A percentile compares a stretch with the other conserved stretches of the same genome.
These are phyloP conservation scores for Grifola frondosa DNA, from an alignment of 1,284 basidiomycete genomes.

Conservation along the genomic window DNA sequence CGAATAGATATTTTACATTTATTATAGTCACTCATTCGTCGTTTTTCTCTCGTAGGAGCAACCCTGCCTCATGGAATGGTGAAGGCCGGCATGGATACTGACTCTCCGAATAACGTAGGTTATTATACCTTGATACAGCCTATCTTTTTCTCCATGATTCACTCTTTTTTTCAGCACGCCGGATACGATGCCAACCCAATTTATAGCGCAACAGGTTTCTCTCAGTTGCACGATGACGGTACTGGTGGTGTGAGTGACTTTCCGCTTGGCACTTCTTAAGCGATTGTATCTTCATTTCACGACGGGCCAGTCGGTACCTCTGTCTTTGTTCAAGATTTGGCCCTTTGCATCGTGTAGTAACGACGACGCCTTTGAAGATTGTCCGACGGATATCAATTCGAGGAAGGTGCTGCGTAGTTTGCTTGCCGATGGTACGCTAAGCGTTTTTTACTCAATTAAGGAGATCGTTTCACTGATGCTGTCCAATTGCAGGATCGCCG, in stretches of 20 bases:
- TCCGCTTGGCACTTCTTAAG: too few relatives aligned
- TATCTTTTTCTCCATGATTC: background rate
- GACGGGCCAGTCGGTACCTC: slow-evolving; percentile 47
- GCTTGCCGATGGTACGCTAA: slow-evolving; percentile 41
- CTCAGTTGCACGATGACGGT: slow-evolving; percentile 61
- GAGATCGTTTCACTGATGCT: background rate
- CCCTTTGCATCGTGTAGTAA: slow-evolving; percentile 48
- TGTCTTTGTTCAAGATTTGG: slow-evolving; percentile 64
- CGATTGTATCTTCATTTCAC: too few relatives aligned
- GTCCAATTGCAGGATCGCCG: slow-evolving; percentile 40
- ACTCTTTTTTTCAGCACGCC: slow-evolving; percentile 44
- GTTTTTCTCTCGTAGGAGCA: slow-evolving; percentile 40
- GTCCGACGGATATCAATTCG: slow-evolving; percentile 42
- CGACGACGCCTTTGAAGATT: slow-evolving; percentile 43
- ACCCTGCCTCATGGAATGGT: slow-evolving; percentile 66
- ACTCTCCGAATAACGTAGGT: slow-evolving; percentile 58
- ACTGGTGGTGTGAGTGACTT: slow-evolving; percentile 49
- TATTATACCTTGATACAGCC: background rate
- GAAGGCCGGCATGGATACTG: slow-evolving; percentile 65
- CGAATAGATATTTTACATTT: too few relatives aligned
- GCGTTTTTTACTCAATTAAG: background rate
- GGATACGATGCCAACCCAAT: slow-evolving; percentile 50
- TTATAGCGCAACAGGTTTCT: slow-evolving; percentile 60
- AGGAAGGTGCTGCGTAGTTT: slow-evolving; percentile 47
- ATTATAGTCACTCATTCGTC: too few relatives aligned